A percentile compares a stretch with the other conserved stretches of the same genome.
Conservation (phyloP, 1,139 yeast genomes). For the Yamadazyma dendronema region DNA sequence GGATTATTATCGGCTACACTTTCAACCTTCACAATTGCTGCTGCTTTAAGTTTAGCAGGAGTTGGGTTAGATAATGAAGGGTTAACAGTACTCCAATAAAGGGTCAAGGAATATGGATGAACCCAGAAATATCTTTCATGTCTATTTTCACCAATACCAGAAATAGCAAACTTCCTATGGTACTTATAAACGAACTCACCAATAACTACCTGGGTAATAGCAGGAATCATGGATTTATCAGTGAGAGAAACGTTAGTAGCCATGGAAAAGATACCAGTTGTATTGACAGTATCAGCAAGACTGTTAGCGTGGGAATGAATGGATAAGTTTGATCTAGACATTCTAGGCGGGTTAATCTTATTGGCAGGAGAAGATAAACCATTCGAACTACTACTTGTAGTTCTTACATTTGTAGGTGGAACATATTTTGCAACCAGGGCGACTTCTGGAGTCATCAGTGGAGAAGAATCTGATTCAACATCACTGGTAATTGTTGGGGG, state of each 20-base stretch:
- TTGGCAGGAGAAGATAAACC: constrained; percentile 5
- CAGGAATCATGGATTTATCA: constrained; percentile 77
- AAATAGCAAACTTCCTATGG: constrained; percentile 70
- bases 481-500: constrained; percentile 15
- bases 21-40: constrained; percentile 77
- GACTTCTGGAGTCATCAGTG: constrained; percentile 14
- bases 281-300: constrained; percentile 28
- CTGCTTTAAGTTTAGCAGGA: constrained; percentile 67
- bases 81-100: constrained; percentile 84
- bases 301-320: constrained; percentile 25
- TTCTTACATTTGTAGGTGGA: constrained; percentile 15
- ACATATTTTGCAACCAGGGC: constrained; percentile 18
- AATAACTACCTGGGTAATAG: constrained; percentile 86
- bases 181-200: constrained; percentile 91
- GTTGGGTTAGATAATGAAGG: constrained; percentile 76
- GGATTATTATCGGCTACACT: constrained; percentile 86
- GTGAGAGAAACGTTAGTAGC: constrained; percentile 71
- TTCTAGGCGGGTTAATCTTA: constrained; percentile 13
- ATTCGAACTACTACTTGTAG: constrained; percentile 3
- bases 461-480: constrained; percentile 10
- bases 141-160: constrained; percentile 73
- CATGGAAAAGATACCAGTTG: constrained; percentile 48
- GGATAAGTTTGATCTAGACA: constrained; percentile 34
- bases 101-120: constrained; percentile 87
- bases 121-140: constrained; percentile 97